Evolutionary conservation across 2,329 filamentous ascomycete genomes (phyloP), one percentile per base, ranked within the genome.

Genomic region (Stromatinia cepivora): DNA sequence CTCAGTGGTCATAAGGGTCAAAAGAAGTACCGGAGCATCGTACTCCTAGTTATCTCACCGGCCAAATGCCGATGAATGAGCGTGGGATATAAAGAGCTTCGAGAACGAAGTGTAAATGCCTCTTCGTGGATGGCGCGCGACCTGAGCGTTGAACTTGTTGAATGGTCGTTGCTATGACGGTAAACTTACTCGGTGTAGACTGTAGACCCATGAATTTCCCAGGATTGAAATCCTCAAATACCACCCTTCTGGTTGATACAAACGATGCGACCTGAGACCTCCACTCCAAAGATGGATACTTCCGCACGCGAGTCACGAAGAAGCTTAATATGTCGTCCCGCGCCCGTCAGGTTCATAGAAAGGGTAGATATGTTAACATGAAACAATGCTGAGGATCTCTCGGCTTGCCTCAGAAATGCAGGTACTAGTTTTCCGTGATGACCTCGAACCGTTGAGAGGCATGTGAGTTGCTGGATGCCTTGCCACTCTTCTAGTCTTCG

Each of bases 351-450:
- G 34, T 68, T 46, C 46, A 52, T 25, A 15, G 54, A 50, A 50
- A 54, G 45, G 42, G 28, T 53, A 28, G 15, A n/a, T 25, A 25
- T 45, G n/a, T 71, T 62, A 59, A 75, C 25, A 36, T 75, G 74
- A 76, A 76, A 76, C 74, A 62, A 58, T 48, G 67, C 73, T 76
- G 73, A 74, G 74, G 73, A 70, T 57, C 69, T 62, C 71, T 74
- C 72, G 73, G 70, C 69, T 72, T 72, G 73, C 72, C 66, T 74
- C 73, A 73, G 70, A 70, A 64, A 63, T 67, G 45, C 46, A 53
- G 56, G 36, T 45, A 45, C 56, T n/a, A n/a, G 15, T 65, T 56
- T 53, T 34, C 52, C 22, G n/a, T 45, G 36, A 67, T 42, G 66
- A 15, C 56, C 48, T 22, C 28, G 22, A 56, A 52, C 63, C 36